Percentiles rank a stretch among this genome's conserved stretches.
phyloP scores from a whole-genome alignment of 2,329 filamentous ascomycete genomes.

The Cladobotryum mycophilum region DNA sequence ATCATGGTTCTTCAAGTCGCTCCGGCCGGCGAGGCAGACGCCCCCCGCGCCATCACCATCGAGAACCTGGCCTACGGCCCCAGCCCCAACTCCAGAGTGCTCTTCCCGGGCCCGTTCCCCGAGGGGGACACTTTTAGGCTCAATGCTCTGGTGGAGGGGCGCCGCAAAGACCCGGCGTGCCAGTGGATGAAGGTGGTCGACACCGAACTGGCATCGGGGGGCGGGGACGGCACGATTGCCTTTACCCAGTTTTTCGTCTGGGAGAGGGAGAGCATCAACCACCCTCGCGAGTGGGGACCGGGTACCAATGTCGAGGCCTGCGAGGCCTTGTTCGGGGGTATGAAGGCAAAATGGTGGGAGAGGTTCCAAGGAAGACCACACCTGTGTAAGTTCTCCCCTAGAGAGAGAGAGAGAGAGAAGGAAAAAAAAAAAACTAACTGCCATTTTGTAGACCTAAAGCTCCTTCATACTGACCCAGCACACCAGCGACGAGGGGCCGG shows the following conservation, averaged over 20 bases:
- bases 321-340: constrained; percentile 25
- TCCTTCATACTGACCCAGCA: constrained; percentile 32
- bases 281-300: constrained; percentile 23
- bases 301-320: constrained; percentile 29
- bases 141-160: constrained; percentile 16
- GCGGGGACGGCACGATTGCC: constrained; percentile 24
- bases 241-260: constrained; percentile 32
- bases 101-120: constrained; percentile 25
- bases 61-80: constrained; percentile 32
- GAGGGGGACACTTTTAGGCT: constrained; percentile 17
- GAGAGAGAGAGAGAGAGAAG: background rate
- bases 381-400: constrained; percentile 24
- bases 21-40: constrained; percentile 30
- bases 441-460: constrained; percentile 26
- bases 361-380: constrained; percentile 27
- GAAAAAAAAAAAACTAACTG: background rate
- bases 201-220: constrained; percentile 21
- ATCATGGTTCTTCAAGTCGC: constrained; percentile 36
- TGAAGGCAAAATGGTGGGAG: constrained; percentile 24
- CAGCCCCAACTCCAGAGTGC: constrained; percentile 23
- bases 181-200: constrained; percentile 33
- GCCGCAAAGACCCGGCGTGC: constrained; percentile 21
- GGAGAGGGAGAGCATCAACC: constrained; percentile 15
- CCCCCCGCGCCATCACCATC: constrained; percentile 28
- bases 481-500: constrained; percentile 32